Percentiles rank a stretch among this genome's conserved stretches.
Evolutionary conservation across 306 rosid species (phyloP).

Genomic region (Vigna hirtella): DNA sequence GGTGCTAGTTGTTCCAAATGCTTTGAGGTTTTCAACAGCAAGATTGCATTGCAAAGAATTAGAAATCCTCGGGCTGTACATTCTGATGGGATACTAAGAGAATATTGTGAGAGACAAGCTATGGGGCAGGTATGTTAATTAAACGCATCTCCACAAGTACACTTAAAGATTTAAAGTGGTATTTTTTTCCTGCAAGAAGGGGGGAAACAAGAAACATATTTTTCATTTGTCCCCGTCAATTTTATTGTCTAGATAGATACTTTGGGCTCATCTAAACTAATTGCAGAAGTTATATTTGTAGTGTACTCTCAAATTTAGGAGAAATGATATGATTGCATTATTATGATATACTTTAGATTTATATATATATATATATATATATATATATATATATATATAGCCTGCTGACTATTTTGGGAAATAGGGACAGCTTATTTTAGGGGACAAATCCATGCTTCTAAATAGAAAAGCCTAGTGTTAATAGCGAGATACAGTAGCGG

Average conservation of each 20-base stretch:
- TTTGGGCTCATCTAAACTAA: not conserved
- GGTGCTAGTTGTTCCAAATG: slow-evolving; percentile 97
- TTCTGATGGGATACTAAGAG: slow-evolving; percentile 76
- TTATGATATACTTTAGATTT: too few species aligned
- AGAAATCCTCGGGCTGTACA: slow-evolving; percentile 89
- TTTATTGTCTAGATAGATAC: slow-evolving; percentile 15
- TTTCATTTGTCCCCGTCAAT: not conserved
- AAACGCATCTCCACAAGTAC: slow-evolving; percentile 29
- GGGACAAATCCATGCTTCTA: too few species aligned
- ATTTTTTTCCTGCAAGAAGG: too few species aligned
- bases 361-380: too few species aligned
- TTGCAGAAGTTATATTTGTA: not conserved
- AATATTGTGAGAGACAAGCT: slow-evolving; percentile 91
- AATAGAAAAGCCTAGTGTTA: too few species aligned
- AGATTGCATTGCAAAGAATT: slow-evolving; percentile 69
- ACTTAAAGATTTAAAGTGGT: slow-evolving; percentile 1
- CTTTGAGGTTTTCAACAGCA: slow-evolving; percentile 83
- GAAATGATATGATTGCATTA: too few species aligned
- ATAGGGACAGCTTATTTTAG: too few species aligned
- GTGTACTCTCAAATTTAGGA: too few species aligned
- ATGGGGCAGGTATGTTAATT: slow-evolving; percentile 76
- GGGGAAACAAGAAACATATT: not conserved
- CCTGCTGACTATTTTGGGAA: too few species aligned
- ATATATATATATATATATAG: too few species aligned
- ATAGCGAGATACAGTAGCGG: too few species aligned